Evolutionary conservation across 805 yeast species (phyloP).

Genomic region (Teunomyces pallodes): DNA sequence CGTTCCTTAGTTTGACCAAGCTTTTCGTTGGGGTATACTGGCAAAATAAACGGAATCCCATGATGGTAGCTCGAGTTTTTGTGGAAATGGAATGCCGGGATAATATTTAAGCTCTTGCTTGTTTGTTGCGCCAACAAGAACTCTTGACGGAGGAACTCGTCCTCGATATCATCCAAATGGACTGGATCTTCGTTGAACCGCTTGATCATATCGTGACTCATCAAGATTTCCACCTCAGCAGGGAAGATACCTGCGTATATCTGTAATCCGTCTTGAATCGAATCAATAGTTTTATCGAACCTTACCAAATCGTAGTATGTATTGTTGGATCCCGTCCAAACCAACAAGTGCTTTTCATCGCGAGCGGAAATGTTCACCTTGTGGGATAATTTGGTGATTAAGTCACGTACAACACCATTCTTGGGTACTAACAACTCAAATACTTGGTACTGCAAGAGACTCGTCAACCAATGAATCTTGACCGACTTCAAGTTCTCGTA

Average conservation of each 20-base stretch:
- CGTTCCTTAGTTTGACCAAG: conserved; percentile 63
- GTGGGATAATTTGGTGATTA: conserved; percentile 54
- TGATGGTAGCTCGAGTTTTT: conserved; percentile 66
- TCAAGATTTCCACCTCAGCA: conserved; percentile 39
- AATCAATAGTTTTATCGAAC: conserved; percentile 35
- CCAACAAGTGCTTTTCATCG: conserved; percentile 44
- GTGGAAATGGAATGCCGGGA: conserved; percentile 74
- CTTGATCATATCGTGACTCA: conserved; percentile 33
- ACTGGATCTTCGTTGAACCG: conserved; percentile 20
- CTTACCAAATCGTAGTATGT: conserved; percentile 36
- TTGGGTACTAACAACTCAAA: conserved; percentile 70
- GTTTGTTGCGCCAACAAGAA: conserved; percentile 17
- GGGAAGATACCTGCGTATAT: conserved; percentile 44
- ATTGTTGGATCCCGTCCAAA: conserved; percentile 55
- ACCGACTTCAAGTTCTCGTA: conserved; percentile 72
- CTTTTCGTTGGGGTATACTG: conserved; percentile 64
- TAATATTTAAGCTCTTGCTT: conserved; percentile 38
- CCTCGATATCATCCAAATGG: conserved; percentile 20
- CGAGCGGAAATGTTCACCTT: conserved; percentile 53
- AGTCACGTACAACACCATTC: conserved; percentile 52
- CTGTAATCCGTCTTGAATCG: conserved; percentile 33
- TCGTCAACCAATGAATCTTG: conserved; percentile 68
- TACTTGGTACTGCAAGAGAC: conserved; percentile 64
- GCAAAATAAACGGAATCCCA: conserved; percentile 83
- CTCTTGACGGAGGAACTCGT: conserved; percentile 25